Base-by-base conservation (phyloP, 305 asterid species). In the Rubia peregrina region DNA sequence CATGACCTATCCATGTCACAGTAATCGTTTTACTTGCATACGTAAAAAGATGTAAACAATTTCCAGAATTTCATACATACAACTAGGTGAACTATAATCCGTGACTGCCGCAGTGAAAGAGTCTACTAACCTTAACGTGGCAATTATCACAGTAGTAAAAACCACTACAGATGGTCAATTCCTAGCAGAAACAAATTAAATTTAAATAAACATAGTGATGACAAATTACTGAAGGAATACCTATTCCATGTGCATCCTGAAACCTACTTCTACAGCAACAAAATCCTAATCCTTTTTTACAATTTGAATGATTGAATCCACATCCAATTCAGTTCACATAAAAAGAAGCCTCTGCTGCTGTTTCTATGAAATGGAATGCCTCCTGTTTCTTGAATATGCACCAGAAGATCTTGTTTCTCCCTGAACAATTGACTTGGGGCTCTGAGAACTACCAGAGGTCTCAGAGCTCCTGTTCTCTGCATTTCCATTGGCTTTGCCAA, bases 391-490 rank as follows among this genome's bases (percentile, higher is more conserved):
- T 21, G 87, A 77, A 65, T 83, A 81, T 64, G 81, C 74, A 57
- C 75, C 78, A 21, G 88, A 81, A 1, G 93, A 73, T 74, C 89
- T 92, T 0, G 63, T 79, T 65, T 87, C 91, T 43, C 89, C 90
- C 71, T 71, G 87, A 43, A 78, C 72, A 88, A 81, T 77, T 9
- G 91, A 90, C 26, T 76, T 70, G 1, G 97, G 97, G 85, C 98
- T 92, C 78, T 85, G 96, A 8, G 96, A 90, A 70, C 98, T 88
- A 8, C 80, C 93, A 4, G 95, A 90, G 48, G 98, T 90, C 77
- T 87, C 98, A 9, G 96, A 86, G 77, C 95, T 87, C 81, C 78
- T 85, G 63, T 84, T 88, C 72, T 90, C 95, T n/a, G 84, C 83
- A 33, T 73, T 80, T 61, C 83, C 88, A 16, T 77, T 65, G 70